phyloP scores from a whole-genome alignment of 2,329 filamentous ascomycete species.

The Monosporascus sp. region DNA sequence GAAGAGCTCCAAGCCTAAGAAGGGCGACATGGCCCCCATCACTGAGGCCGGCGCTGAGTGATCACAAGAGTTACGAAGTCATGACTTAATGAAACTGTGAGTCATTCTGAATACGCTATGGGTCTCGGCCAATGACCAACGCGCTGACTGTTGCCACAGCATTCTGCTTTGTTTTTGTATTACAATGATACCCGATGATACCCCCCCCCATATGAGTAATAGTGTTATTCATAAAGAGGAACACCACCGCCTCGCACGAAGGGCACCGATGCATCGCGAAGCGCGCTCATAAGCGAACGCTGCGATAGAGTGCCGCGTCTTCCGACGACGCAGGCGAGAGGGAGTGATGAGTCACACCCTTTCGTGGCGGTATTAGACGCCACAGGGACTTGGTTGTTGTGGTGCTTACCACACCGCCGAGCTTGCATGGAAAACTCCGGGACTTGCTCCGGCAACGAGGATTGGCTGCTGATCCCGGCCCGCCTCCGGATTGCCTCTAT shows the following conservation, averaged over 20 bases:
- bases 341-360: not conserved
- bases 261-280: not conserved
- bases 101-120: conserved; percentile 2
- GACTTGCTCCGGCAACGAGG: too few species aligned
- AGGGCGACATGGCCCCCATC: conserved; percentile 49
- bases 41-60: conserved; percentile 36
- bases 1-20: conserved; percentile 45
- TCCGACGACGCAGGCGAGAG: not conserved
- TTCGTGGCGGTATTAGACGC: too few species aligned
- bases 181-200: conserved; percentile 3
- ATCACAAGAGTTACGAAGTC: conserved; percentile 18
- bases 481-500: too few species aligned
- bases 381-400: too few species aligned
- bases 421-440: too few species aligned
- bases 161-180: not conserved
- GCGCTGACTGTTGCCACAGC: conserved; percentile 2
- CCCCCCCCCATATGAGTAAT: not conserved
- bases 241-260: not conserved
- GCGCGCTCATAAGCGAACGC: not conserved
- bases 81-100: conserved; percentile 20
- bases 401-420: too few species aligned
- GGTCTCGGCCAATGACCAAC: not conserved
- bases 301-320: too few species aligned
- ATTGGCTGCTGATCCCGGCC: too few species aligned
- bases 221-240: not conserved